Conservation (phyloP, 192 early-diverging fungal species). For the Phlyctochytrium bullatum region DNA sequence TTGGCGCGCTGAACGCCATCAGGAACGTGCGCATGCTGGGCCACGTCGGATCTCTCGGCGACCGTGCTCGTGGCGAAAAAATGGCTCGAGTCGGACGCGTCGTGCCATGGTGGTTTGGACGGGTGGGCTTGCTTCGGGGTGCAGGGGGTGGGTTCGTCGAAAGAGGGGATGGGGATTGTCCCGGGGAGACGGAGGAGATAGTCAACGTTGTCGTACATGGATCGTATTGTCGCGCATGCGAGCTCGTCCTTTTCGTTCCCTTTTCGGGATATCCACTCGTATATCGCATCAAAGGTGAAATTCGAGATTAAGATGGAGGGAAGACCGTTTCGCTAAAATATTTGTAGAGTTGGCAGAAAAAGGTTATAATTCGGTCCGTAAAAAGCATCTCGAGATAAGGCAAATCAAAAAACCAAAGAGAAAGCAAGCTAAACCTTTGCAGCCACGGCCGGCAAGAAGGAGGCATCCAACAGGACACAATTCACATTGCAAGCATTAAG, state of each 20-base stretch:
- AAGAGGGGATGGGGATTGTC: conserved; percentile 38
- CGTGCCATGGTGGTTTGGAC: background rate
- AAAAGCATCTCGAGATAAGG: conserved; percentile 7
- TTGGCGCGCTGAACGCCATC: too few relatives aligned
- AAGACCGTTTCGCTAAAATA: conserved; percentile 22
- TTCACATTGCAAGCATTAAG: conserved; percentile 22
- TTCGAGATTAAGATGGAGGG: conserved; percentile 44
- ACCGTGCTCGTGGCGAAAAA: background rate
- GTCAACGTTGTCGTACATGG: conserved; percentile 29
- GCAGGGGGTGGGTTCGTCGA: conserved; percentile 7
- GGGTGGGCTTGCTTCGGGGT: background rate
- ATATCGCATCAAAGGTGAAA: conserved; percentile 54
- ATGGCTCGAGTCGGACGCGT: background rate
- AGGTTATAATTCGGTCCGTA: background rate
- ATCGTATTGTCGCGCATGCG: conserved; percentile 17
- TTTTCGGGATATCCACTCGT: conserved; percentile 22
- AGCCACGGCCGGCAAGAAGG: conserved; percentile 33
- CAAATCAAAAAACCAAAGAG: conserved; percentile 8
- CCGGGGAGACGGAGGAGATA: conserved; percentile 48
- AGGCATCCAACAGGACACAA: conserved; percentile 41
- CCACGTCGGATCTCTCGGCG: background rate
- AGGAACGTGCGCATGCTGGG: background rate
- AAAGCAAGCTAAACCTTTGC: conserved; percentile 31
- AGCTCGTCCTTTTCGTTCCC: conserved; percentile 8
- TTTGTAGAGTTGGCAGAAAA: background rate